phyloP scores from a whole-genome alignment of 1,284 basidiomycete species.

The Cryptococcus neoformans region DNA sequence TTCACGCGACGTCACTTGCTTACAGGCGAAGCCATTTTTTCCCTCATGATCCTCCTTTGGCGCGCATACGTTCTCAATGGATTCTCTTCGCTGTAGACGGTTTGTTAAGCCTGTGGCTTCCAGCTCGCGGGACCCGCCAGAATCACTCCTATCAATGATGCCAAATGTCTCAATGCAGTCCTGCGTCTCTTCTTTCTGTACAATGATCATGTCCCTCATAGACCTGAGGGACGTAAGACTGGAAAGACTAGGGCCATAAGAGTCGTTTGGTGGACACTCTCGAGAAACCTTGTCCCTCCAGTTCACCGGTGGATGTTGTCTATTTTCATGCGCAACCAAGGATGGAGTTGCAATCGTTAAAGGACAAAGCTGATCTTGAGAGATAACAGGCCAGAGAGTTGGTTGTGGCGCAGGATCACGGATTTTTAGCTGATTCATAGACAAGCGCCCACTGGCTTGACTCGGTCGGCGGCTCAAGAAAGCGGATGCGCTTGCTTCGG shows the following conservation, averaged over 20 bases:
- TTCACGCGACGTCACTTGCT: too few species aligned
- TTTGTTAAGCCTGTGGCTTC: too few species aligned
- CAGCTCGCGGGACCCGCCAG: too few species aligned
- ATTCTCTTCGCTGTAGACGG: too few species aligned
- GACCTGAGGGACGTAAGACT: constrained; percentile 27
- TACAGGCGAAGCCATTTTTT: too few species aligned
- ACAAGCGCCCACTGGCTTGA: constrained; percentile 1
- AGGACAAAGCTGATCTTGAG: constrained; percentile 14
- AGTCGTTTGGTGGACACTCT: constrained; percentile 29
- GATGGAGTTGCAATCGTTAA: background rate
- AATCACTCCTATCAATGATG: constrained; percentile 3
- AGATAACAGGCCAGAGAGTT: constrained; percentile 31
- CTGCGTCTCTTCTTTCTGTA: constrained; percentile 28
- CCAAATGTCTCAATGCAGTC: constrained; percentile 6
- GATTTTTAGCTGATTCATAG: constrained; percentile 18
- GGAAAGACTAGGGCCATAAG: constrained; percentile 38
- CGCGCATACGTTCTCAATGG: too few species aligned
- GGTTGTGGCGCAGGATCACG: constrained; percentile 41
- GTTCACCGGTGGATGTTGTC: constrained; percentile 7
- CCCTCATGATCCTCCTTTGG: too few species aligned
- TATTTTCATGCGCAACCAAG: background rate
- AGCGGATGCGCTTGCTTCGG: constrained; percentile 25
- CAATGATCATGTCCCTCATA: constrained; percentile 40
- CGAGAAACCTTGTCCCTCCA: constrained; percentile 8
- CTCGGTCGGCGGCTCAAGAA: constrained; percentile 5